Conservation (phyloP, 179 eudicot species). For the Dionaea muscipula region DNA sequence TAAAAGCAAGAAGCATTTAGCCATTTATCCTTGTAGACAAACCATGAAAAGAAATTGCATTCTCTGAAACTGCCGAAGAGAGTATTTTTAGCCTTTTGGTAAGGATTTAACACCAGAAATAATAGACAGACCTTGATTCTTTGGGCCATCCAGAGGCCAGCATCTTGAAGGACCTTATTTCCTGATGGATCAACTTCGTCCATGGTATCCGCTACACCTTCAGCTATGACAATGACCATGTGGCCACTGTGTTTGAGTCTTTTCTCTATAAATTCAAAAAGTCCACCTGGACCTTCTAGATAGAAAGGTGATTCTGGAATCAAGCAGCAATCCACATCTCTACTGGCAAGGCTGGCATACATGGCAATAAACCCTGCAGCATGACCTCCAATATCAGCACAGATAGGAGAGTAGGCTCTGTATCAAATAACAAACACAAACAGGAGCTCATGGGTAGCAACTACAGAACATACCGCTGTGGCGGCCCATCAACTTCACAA, state of each 20-base stretch:
- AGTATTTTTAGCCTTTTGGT: background rate
- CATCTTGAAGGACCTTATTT: slow-evolving; percentile 62
- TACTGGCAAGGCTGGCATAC: slow-evolving; percentile 84
- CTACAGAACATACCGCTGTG: slow-evolving; percentile 68
- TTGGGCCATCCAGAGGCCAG: slow-evolving; percentile 81
- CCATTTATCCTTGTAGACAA: no score
- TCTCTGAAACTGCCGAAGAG: background rate
- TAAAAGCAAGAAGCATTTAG: no score
- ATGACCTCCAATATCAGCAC: background rate
- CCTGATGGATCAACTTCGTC: slow-evolving; percentile 71
- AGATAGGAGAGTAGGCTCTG: background rate
- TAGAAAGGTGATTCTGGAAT: slow-evolving; percentile 89
- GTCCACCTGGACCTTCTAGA: slow-evolving; percentile 80
- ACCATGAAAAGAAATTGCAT: background rate
- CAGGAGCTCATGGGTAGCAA: background rate
- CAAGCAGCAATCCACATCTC: slow-evolving; percentile 97
- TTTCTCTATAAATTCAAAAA: slow-evolving; percentile 59
- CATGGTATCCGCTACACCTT: slow-evolving; percentile 62
- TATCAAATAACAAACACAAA: background rate
- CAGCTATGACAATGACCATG: slow-evolving; percentile 96
- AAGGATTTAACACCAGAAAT: background rate
- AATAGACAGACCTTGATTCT: slow-evolving; percentile 50
- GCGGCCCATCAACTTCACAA: slow-evolving; percentile 93
- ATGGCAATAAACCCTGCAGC: slow-evolving; percentile 81
- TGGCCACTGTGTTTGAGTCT: slow-evolving; percentile 72